phyloP scores from a whole-genome alignment of 306 rosid species.

The Vicia sativa region DNA sequence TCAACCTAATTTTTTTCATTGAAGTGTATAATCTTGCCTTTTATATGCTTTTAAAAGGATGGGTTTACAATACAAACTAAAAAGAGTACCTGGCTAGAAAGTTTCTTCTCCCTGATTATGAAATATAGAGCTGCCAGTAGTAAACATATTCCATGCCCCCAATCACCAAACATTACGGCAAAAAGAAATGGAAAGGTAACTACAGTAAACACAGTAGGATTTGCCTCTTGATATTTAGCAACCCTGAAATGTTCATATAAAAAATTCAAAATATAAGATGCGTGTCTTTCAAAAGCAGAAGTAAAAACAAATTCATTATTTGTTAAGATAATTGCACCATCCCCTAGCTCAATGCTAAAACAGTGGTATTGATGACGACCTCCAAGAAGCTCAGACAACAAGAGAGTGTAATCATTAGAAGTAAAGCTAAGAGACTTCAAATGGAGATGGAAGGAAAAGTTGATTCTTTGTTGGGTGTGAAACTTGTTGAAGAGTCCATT shows the following conservation, averaged over 20 bases:
- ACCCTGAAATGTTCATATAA: slow-evolving; percentile 64
- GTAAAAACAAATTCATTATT: neutral
- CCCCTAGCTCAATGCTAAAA: slow-evolving; percentile 17
- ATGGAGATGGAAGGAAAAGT: no score
- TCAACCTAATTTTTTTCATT: slow-evolving; percentile 16
- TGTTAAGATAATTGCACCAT: slow-evolving; percentile 26
- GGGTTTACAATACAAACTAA: slow-evolving; percentile 22
- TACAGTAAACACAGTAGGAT: slow-evolving; percentile 87
- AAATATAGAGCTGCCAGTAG: slow-evolving; percentile 75
- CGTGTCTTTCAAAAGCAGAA: slow-evolving; percentile 26
- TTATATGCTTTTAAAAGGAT: slow-evolving; percentile 18
- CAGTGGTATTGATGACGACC: neutral
- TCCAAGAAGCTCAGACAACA: no score
- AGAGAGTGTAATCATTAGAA: no score
- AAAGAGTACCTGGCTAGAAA: slow-evolving; percentile 77
- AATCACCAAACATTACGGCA: slow-evolving; percentile 99
- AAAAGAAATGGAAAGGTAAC: slow-evolving; percentile 96
- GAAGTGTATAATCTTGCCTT: slow-evolving; percentile 28
- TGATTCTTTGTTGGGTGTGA: no score
- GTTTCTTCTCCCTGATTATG: slow-evolving; percentile 73
- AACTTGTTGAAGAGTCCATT: neutral
- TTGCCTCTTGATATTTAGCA: slow-evolving; percentile 97
- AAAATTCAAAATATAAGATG: slow-evolving; percentile 28
- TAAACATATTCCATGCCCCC: slow-evolving; percentile 99
- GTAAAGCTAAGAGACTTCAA: no score